phyloP scores from a whole-genome alignment of 805 yeast genomes.

The Saccharomycopsis sp. region DNA sequence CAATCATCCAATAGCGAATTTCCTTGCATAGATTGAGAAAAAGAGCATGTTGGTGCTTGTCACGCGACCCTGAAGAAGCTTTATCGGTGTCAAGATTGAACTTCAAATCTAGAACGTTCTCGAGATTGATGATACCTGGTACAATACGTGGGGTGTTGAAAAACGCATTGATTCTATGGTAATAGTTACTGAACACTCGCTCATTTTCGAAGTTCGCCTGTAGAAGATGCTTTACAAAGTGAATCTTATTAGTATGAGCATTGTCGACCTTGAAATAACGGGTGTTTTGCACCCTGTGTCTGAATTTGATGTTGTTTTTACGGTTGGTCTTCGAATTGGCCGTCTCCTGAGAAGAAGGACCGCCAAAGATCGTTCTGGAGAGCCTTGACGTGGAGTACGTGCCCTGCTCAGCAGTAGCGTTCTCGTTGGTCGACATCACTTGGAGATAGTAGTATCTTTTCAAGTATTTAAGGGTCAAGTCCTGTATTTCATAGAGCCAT shows the following conservation, averaged over 20 bases:
- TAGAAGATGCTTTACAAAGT: slow-evolving; percentile 12
- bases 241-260: slow-evolving; percentile 10
- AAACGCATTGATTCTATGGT: slow-evolving; percentile 16
- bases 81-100: background rate
- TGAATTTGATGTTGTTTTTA: background rate
- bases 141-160: slow-evolving; percentile 20
- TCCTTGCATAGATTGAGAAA: slow-evolving; percentile 16
- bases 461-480: slow-evolving; percentile 18
- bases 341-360: background rate
- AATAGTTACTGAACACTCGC: slow-evolving; percentile 14
- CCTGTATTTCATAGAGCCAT: slow-evolving; percentile 21
- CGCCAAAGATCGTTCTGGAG: background rate
- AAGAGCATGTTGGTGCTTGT: background rate
- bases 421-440: slow-evolving; percentile 2
- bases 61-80: background rate
- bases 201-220: slow-evolving; percentile 11
- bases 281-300: background rate
- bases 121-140: slow-evolving; percentile 15
- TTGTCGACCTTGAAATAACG: slow-evolving; percentile 18
- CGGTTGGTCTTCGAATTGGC: background rate
- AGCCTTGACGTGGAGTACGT: background rate
- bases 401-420: background rate
- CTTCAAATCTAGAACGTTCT: slow-evolving; percentile 8
- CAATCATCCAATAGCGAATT: slow-evolving; percentile 18
- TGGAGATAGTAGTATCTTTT: slow-evolving; percentile 15